Base-by-base conservation (phyloP, 2,329 filamentous ascomycete species). In the Capronia coronata region DNA sequence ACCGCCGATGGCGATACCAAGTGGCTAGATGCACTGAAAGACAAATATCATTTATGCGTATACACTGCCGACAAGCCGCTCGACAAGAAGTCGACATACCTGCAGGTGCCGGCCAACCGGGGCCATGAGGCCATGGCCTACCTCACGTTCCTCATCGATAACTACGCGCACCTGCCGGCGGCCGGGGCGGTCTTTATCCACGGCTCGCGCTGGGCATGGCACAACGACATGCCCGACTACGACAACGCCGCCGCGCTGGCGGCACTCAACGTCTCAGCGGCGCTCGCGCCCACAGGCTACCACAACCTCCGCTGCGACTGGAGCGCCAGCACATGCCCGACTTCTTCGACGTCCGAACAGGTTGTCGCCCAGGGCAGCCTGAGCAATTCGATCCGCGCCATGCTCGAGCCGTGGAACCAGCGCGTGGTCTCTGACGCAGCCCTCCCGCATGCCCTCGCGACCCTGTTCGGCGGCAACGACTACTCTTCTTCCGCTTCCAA, bases 241-340 rank as follows among this genome's bases (percentile, higher is more conserved):
- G 72, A 75, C 49, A 75, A 75, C 54, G 61, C 61, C 0, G 64
- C 63, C 2, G 58, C 74, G 1, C 66, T 76, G 1, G 50, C 55
- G 0, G 48, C 53, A 1, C 63, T 75, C 10, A 66, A 75, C 52
- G 46, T 74, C 0, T 53, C 64, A 1, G 48, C 62, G 0, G 73
- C 73, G 1, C 61, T 75, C 1, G 54, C 60, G 7, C 59, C 60
- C 0, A 51, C 56, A 1, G 73, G 73, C 0, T 76, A 75, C 55
- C 68, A 73, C 46, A 76, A 76, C 49, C 62, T 76, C 22, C 68
- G 72, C 37, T 76, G 73, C 51, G 72, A 75, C 57, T 75, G 73
- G 73, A 72, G 69, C 32, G 64, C 66, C 1, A 71, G 72, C 42
- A 71, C 68, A 1, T 71, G 71, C 50, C 55, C 61, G 1, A 34